phyloP scores from a whole-genome alignment of 2,329 filamentous ascomycete species.

The Alternaria burnsii region DNA sequence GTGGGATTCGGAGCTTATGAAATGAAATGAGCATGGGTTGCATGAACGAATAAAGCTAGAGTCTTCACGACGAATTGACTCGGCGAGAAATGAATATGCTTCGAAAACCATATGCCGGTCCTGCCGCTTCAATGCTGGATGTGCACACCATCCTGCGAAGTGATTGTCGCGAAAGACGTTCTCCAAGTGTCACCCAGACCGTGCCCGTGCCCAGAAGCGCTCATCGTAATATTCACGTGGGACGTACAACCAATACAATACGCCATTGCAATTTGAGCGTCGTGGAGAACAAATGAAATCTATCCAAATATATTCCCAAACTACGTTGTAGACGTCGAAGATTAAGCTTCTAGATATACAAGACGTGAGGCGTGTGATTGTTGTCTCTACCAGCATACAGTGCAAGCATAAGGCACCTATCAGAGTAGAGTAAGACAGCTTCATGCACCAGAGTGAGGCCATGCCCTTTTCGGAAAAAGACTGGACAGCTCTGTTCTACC shows the following conservation, averaged over 20 bases:
- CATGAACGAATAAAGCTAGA: slow-evolving; percentile 18
- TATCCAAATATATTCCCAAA: background rate
- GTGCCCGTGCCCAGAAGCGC: background rate
- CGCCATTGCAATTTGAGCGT: background rate
- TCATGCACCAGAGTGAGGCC: background rate
- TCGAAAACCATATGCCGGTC: slow-evolving; percentile 13
- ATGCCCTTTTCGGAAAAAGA: too few species aligned
- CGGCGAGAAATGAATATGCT: slow-evolving; percentile 21
- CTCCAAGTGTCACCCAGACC: background rate
- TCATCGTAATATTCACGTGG: background rate
- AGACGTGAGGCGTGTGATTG: background rate
- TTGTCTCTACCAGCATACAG: background rate
- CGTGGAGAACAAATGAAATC: background rate
- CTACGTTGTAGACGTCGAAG: background rate
- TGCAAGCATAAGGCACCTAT: background rate
- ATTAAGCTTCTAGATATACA: background rate
- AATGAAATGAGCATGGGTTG: slow-evolving; percentile 19
- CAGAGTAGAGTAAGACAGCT: background rate
- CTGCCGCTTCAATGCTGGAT: background rate
- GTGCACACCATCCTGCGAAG: background rate
- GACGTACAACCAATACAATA: background rate
- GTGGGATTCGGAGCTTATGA: slow-evolving; percentile 22
- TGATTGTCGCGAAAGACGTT: background rate
- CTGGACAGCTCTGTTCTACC: too few species aligned
- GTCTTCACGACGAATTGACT: slow-evolving; percentile 22